A percentile compares a stretch with the other conserved stretches of the same genome.
phyloP scores from a whole-genome alignment of 345 rosid genomes.

The Arabis alpina region DNA sequence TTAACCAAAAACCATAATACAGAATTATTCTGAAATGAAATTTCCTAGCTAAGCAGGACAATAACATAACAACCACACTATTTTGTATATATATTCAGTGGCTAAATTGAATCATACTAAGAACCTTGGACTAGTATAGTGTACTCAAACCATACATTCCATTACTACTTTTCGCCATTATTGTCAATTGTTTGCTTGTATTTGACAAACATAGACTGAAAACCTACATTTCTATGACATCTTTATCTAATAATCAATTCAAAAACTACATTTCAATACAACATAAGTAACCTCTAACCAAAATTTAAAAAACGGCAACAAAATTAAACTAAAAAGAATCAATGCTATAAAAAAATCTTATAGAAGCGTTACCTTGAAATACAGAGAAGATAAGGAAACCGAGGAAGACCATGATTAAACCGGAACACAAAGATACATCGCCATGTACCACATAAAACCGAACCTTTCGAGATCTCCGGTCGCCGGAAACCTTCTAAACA shows the following conservation, averaged over 20 bases:
- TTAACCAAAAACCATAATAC: neutral
- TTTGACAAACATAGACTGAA: neutral
- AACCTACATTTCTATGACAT: neutral
- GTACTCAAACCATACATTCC: neutral
- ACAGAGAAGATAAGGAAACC: constrained; percentile 46
- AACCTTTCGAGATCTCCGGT: constrained; percentile 42
- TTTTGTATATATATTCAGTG: neutral
- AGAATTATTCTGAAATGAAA: neutral
- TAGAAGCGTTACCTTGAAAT: constrained; percentile 43
- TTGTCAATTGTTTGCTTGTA: neutral
- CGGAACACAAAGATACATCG: constrained; percentile 45
- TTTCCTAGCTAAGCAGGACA: neutral
- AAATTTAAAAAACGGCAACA: neutral
- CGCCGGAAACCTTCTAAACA: constrained; percentile 24
- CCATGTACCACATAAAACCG: constrained; percentile 39
- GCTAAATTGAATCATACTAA: too few relatives aligned
- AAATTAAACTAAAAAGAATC: neutral
- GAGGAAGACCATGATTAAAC: constrained; percentile 32
- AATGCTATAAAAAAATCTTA: constrained; percentile 11
- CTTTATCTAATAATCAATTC: constrained; percentile 5
- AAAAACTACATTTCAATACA: too few relatives aligned
- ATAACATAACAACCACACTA: neutral
- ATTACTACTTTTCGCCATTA: neutral
- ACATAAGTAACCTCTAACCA: neutral
- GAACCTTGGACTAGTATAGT: too few relatives aligned